A percentile compares a stretch with the other conserved stretches of the same genome.
Evolutionary conservation across 345 rosid species (phyloP).

Genomic region (Eucalyptus caleyi): DNA sequence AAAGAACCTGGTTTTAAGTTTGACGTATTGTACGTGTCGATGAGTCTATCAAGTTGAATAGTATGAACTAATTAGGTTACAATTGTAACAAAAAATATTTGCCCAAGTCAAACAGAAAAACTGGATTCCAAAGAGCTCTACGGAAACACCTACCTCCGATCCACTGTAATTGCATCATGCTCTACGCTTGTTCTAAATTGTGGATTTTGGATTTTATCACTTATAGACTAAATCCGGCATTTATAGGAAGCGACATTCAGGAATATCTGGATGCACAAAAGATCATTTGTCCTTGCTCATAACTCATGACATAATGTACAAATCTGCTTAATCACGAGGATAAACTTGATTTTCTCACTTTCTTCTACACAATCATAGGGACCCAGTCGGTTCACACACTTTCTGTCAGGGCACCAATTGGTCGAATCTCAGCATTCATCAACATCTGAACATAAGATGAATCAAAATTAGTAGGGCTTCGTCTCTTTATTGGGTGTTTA

Average conservation of each 20-base stretch:
- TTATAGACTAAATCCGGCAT: neutral
- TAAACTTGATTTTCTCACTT: neutral
- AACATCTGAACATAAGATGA: neutral
- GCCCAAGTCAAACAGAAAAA: neutral
- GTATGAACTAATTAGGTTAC: neutral
- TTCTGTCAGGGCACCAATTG: neutral
- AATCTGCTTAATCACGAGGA: neutral
- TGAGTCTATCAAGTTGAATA: too few relatives aligned
- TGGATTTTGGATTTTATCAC: neutral
- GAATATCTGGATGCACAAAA: neutral
- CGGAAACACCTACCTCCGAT: neutral
- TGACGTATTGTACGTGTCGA: too few relatives aligned
- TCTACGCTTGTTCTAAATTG: neutral
- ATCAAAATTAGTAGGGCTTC: neutral
- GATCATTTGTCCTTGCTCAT: neutral
- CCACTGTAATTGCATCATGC: neutral
- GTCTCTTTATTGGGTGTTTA: neutral
- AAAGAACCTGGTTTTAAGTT: too few relatives aligned
- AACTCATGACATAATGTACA: neutral
- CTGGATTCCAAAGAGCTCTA: neutral
- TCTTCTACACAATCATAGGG: neutral
- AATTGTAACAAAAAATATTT: too few relatives aligned
- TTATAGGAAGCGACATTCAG: accelerated
- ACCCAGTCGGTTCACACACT: neutral
- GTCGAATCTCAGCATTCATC: neutral